A percentile compares a stretch with the other conserved stretches of the same genome.
Evolutionary conservation across 2,329 filamentous ascomycete genomes (phyloP).

Genomic region (Ophiostoma novo-ulmi): DNA sequence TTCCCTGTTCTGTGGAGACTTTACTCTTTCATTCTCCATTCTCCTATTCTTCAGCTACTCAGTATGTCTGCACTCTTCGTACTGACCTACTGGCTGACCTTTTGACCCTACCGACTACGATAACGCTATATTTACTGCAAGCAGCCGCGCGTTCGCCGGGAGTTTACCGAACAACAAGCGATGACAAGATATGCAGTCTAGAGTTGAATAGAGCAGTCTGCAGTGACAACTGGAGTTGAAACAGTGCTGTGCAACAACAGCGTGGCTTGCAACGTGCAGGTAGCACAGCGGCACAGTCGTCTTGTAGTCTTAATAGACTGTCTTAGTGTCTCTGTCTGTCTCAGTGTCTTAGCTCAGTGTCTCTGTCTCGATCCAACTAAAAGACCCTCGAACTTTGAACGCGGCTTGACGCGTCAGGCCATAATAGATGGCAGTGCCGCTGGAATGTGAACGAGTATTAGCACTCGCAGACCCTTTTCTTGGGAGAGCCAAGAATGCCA

Average conservation of each 20-base stretch:
- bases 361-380: no score
- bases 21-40: background rate
- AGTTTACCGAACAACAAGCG: background rate
- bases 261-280: background rate
- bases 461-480: background rate
- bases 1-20: background rate
- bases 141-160: constrained; percentile 20
- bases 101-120: background rate
- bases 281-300: background rate
- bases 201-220: background rate
- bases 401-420: background rate
- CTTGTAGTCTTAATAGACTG: no score
- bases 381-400: background rate
- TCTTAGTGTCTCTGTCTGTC: no score
- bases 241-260: background rate
- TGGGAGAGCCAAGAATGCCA: background rate
- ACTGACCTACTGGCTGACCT: no score
- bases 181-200: background rate
- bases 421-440: background rate
- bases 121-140: constrained; percentile 11
- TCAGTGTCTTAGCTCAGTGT: no score
- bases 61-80: no score
- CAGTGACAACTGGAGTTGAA: background rate
- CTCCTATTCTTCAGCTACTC: no score
- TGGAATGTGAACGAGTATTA: background rate